phyloP scores from a whole-genome alignment of 164 flowering plant species.

The Warburgia ugandensis region DNA sequence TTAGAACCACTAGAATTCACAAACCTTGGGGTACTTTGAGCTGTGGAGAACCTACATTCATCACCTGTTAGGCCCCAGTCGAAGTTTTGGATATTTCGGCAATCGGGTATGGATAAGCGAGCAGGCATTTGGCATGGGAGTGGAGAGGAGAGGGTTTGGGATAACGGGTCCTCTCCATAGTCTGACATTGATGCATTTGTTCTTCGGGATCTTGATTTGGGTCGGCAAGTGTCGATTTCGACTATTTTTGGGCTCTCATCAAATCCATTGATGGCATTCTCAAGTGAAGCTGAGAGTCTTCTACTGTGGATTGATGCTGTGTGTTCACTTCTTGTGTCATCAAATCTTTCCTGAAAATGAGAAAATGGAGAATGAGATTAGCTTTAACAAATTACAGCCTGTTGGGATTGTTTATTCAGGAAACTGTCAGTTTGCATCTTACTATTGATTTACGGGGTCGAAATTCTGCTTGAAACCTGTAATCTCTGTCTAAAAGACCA shows the following conservation, averaged over 20 bases:
- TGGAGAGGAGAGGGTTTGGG: conserved; percentile 42
- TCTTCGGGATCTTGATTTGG: conserved; percentile 45
- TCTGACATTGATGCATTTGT: conserved; percentile 35
- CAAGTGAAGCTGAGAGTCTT: conserved; percentile 55
- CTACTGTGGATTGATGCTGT: conserved; percentile 51
- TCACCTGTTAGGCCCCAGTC: conserved; percentile 60
- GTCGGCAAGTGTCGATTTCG: conserved; percentile 66
- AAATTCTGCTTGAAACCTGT: conserved; percentile 20
- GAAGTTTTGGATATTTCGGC: conserved; percentile 29
- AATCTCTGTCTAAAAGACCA: conserved; percentile 11
- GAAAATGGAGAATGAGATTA: background rate
- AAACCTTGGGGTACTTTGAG: conserved; percentile 76
- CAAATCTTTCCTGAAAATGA: conserved; percentile 54
- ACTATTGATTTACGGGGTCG: conserved; percentile 44
- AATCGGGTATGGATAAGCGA: conserved; percentile 43
- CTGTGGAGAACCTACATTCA: conserved; percentile 61
- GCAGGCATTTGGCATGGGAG: conserved; percentile 46
- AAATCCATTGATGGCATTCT: conserved; percentile 22
- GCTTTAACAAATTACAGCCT: no score
- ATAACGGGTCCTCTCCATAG: conserved; percentile 34
- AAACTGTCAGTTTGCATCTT: no score
- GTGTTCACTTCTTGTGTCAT: conserved; percentile 56
- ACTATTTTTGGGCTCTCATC: conserved; percentile 83
- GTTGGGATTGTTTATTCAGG: no score
- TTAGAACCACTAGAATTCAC: conserved; percentile 18